Conservation (phyloP, 352 stramenopile species). For the Phytophthora agathidicida region DNA sequence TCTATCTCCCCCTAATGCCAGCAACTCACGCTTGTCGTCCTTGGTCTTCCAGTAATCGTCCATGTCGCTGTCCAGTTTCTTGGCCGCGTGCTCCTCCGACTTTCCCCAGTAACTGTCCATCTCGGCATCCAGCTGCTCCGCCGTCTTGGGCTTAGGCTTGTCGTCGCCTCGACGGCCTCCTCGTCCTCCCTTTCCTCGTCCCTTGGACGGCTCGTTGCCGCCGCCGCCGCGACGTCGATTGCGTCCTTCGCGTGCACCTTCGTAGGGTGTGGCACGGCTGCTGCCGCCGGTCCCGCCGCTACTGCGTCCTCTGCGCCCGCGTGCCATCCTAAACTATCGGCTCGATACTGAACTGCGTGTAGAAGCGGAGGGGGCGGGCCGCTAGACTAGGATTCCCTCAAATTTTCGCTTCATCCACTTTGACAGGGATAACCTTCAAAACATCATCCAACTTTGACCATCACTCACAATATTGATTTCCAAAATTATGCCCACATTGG, state of each 20-base stretch:
- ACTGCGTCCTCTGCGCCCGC: conserved; percentile 42
- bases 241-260: conserved; percentile 37
- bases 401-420: conserved; percentile 5
- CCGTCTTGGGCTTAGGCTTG: conserved; percentile 77
- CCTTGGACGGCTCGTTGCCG: conserved; percentile 15
- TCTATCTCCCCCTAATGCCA: neutral
- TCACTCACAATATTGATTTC: conserved; percentile 1
- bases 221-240: conserved; percentile 25
- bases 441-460: conserved; percentile 6
- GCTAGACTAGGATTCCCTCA: conserved; percentile 19
- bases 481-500: neutral
- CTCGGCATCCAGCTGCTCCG: conserved; percentile 81
- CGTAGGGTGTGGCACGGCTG: conserved; percentile 52
- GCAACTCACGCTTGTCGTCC: conserved; percentile 46
- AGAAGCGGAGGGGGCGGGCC: conserved; percentile 1
- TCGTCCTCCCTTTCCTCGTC: conserved; percentile 29
- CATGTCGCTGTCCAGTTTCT: conserved; percentile 88
- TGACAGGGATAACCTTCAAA: neutral
- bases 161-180: conserved; percentile 28
- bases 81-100: conserved; percentile 80
- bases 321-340: conserved; percentile 34
- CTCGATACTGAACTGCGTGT: conserved; percentile 17
- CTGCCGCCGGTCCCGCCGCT: conserved; percentile 16
- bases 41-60: conserved; percentile 91
- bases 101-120: conserved; percentile 91